Conservation (phyloP, 352 stramenopile species). For the Phytopythium sindhum region DNA sequence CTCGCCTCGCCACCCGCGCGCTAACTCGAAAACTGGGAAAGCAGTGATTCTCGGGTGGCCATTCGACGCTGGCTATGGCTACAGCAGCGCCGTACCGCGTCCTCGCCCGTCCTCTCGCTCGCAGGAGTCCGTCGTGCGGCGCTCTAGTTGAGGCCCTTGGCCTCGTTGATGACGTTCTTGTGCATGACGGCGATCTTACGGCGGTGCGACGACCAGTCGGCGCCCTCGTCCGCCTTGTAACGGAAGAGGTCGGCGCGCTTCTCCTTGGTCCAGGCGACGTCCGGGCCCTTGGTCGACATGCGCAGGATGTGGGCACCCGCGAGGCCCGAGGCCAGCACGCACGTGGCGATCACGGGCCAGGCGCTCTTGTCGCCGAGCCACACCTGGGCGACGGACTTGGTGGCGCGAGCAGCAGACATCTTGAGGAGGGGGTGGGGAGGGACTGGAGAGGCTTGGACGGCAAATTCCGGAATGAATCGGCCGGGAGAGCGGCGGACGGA, state of each 20-base stretch:
- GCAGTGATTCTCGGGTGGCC: not conserved
- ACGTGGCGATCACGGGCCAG: constrained; percentile 73
- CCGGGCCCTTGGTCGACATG: constrained; percentile 64
- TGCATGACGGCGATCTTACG: constrained; percentile 60
- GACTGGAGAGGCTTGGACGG: constrained; percentile 21
- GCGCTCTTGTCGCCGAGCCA: constrained; percentile 78
- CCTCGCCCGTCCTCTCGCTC: not conserved
- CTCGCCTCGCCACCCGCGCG: not conserved
- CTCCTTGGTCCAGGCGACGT: constrained; percentile 79
- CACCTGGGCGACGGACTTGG: constrained; percentile 49
- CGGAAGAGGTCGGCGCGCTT: constrained; percentile 69
- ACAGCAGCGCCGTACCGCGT: not conserved
- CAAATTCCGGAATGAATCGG: constrained; percentile 67
- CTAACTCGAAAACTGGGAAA: not conserved
- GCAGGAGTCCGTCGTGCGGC: not conserved
- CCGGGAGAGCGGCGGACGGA: not conserved
- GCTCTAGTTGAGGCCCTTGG: constrained; percentile 56
- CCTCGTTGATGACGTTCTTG: constrained; percentile 80
- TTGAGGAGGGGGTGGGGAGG: constrained; percentile 24
- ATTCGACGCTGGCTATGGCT: not conserved
- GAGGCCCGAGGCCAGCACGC: constrained; percentile 52
- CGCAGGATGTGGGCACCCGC: constrained; percentile 75
- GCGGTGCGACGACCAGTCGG: constrained; percentile 75
- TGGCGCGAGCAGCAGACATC: constrained; percentile 47
- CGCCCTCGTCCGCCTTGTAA: constrained; percentile 58